Conservation (phyloP, 495 filamentous ascomycete species). For the Darksidea phi region DNA sequence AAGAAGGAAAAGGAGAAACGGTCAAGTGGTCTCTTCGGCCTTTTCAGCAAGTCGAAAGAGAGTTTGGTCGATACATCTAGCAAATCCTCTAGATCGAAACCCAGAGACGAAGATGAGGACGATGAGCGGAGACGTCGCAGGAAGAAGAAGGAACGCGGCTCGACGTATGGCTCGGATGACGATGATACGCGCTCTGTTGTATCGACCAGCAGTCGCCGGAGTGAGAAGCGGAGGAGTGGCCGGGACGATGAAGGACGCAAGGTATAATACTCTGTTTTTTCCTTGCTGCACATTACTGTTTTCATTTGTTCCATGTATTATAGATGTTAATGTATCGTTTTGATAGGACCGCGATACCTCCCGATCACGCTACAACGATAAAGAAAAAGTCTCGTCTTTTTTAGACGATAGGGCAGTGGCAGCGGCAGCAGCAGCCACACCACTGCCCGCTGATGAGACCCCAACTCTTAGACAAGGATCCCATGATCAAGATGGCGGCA, state of each 20-base stretch:
- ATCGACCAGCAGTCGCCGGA: conserved; percentile 17
- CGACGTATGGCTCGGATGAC: conserved; percentile 38
- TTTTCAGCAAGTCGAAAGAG: conserved; percentile 41
- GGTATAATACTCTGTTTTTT: conserved; percentile 21
- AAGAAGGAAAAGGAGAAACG: conserved; percentile 42
- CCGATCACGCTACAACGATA: conserved; percentile 22
- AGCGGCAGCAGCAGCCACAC: conserved; percentile 45
- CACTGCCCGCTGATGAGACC: conserved; percentile 37
- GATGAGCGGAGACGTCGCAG: conserved; percentile 38
- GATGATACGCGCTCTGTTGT: conserved; percentile 29
- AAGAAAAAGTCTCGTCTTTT: conserved; percentile 43
- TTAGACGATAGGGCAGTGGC: conserved; percentile 48
- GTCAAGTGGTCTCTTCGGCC: conserved; percentile 44
- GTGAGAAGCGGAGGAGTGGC: conserved; percentile 31
- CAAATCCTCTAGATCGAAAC: conserved; percentile 23
- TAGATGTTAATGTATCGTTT: background rate
- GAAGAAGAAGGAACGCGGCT: conserved; percentile 40
- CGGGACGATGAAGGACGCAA: conserved; percentile 26
- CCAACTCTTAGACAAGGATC: conserved; percentile 14
- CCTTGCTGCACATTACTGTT: background rate
- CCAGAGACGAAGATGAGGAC: conserved; percentile 20
- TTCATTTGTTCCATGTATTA: background rate
- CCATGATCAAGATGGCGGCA: conserved; percentile 10
- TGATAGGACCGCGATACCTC: conserved; percentile 16
- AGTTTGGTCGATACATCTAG: conserved; percentile 25